A percentile compares a stretch with the other conserved stretches of the same genome.
These are phyloP conservation scores for Syzygium oleosum DNA, from an alignment of 345 rosid genomes.

Conservation along the genomic window DNA sequence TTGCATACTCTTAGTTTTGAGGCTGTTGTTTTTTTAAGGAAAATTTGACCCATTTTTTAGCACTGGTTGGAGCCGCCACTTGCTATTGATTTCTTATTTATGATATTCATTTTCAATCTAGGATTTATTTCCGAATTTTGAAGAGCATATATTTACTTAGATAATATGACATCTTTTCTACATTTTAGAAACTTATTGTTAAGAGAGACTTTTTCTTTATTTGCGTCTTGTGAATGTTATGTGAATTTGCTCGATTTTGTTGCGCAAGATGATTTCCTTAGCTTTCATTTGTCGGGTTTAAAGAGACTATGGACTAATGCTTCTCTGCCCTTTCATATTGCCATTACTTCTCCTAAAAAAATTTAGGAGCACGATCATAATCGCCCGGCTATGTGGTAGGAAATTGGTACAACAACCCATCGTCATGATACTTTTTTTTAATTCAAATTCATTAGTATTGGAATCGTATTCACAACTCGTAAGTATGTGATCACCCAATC, in stretches of 20 bases:
- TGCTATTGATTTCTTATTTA: not conserved
- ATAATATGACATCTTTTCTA: not conserved
- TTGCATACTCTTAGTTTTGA: not conserved
- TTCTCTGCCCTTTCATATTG: not conserved
- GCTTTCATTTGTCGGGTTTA: not conserved
- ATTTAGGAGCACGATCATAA: not conserved
- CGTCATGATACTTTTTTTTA: not conserved
- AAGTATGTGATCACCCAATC: not conserved
- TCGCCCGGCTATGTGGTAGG: not conserved
- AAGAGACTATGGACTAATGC: not conserved
- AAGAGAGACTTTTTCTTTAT: not conserved
- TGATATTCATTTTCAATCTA: not conserved
- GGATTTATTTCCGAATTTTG: not conserved
- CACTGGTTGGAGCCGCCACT: not conserved
- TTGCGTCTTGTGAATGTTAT: not conserved
- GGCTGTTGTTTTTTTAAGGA: not conserved
- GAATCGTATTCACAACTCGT: not conserved
- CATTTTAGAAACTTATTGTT: not conserved
- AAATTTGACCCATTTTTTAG: too few relatives aligned
- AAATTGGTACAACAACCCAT: not conserved
- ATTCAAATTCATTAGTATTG: not conserved
- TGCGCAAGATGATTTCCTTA: not conserved
- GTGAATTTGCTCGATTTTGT: not conserved
- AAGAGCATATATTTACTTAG: not conserved
- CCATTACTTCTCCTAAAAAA: not conserved